Conservation (phyloP, 1,139 yeast genomes). For the Tardiomyces digboiensis region DNA sequence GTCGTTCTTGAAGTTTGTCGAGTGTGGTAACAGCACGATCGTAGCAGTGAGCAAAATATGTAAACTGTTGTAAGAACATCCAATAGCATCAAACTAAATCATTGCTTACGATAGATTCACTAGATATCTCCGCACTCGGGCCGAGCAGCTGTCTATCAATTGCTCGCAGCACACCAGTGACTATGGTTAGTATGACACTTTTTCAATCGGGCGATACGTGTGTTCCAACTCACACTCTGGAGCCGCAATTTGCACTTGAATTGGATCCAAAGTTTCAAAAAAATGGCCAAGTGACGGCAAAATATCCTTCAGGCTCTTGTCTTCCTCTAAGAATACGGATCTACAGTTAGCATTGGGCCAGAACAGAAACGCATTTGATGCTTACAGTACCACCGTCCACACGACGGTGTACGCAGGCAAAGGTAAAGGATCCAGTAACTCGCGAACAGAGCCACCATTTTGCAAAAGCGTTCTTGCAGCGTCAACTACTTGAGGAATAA, state of each 20-base stretch:
- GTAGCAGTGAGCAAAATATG: neutral
- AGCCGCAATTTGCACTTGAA: neutral
- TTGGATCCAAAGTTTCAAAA: neutral
- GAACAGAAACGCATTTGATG: neutral
- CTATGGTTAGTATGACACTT: neutral
- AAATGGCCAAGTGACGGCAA: too few species aligned
- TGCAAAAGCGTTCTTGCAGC: neutral
- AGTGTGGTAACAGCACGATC: neutral
- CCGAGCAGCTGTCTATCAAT: neutral
- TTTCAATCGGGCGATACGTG: neutral
- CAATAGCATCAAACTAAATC: neutral
- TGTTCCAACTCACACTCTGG: neutral
- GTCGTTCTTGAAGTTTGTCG: neutral
- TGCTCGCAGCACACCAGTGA: neutral
- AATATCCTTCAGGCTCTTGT: too few species aligned
- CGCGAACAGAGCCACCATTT: neutral
- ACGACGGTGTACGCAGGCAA: neutral
- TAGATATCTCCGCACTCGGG: neutral
- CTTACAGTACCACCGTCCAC: neutral
- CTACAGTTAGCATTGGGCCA: neutral
- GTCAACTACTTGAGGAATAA: neutral
- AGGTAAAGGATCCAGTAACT: neutral
- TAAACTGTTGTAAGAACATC: neutral
- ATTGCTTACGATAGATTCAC: neutral
- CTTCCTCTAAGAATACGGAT: neutral